Evolutionary conservation across 441 rosid species (phyloP), one percentile per base, ranked within the genome.

Genomic region (Viola pubescens): DNA sequence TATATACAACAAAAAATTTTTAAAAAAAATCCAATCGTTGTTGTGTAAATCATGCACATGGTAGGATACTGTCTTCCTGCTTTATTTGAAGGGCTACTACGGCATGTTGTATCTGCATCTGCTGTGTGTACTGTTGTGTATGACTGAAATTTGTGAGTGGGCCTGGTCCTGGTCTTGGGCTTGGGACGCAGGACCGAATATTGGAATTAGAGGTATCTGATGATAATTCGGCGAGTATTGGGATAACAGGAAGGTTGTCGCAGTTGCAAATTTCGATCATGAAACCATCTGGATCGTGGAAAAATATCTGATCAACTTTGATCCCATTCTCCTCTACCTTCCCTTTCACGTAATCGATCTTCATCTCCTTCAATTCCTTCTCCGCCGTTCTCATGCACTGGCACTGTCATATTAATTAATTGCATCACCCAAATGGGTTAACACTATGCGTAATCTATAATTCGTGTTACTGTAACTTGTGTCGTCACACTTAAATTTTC

Each of bases 191-290:
- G 1, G 3, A 26, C 2, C 3, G 34, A 26, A 5, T 6, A 9
- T 26, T 54, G 3, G n/a, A 5, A 51, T 37, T 59, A 13, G 77
- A 26, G 2, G 34, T 87, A 1, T 76, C 87, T 0, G 53, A 26
- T 26, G 34, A 26, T 26, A 26, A 26, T 26, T 2, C 82, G 0
- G 12, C 13, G n/a, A 12, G 4, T 0, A 90, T 71, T 3, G 97
- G 97, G 11, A 86, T 39, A 9, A 91, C 85, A 0, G 96, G 97
- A 3, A 91, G 79, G 65, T 62, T 80, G 52, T 91, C 92, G 5
- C 97, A 88, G 61, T 91, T 83, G 77, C 96, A 91, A 4, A 91
- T 82, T 83, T 91, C 97, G 43, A 88, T 83, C 96, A 88, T 91
- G 73, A 81, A 84, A 0, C 85, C 96, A 65, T 91, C 96, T 1